Evolutionary conservation across 345 rosid species (phyloP), one percentile per base, ranked within the genome.

Genomic region (Boechera stricta): DNA sequence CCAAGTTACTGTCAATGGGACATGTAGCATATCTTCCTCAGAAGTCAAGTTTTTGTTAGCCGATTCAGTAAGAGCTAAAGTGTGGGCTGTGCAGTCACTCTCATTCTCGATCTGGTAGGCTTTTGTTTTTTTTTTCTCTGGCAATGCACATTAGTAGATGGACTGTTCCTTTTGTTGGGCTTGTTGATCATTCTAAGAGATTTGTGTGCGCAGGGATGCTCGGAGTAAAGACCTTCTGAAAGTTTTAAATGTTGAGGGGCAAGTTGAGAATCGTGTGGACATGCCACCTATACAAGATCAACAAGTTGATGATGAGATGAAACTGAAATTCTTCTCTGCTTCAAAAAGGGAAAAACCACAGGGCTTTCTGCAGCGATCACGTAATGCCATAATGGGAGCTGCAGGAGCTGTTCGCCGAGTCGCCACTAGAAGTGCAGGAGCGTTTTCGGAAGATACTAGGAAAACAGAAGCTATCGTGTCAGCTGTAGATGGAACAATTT

Each of bases 341-440:
- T 76, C 88, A 0, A 92, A 89, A 75, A 92, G 86, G 86, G 98
- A 92, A 64, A 92, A 90, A 79, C 63, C 80, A 10, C 91, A 77
- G 51, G 90, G 97, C 32, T 87, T 92, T 74, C 67, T 92, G 65
- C 98, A 90, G 79, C 84, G 98, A 36, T 92, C 96, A 10, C 91
- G 98, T n/a, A 90, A 92, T 82, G 98, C 94, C 48, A 82, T 92
- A 67, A 82, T 89, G 86, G 98, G 98, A 84, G 98, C 98, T 33
- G 98, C 98, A 54, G 98, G 90, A 53, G 96, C 96, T 39, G 98
- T 92, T 67, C 92, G 96, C 15, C 82, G 96, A 55, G 96, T 86
- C 8, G 96, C 97, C 61, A 84, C 94, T 4, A 83, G 89, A 72
- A 88, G 89, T 39, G 89, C 91, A 55, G 90, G 89, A 31, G 90